Evolutionary conservation across 768 basidiomycete species (phyloP), one percentile per base, ranked within the genome.

Genomic region (Lepiota brunneoincarnata): DNA sequence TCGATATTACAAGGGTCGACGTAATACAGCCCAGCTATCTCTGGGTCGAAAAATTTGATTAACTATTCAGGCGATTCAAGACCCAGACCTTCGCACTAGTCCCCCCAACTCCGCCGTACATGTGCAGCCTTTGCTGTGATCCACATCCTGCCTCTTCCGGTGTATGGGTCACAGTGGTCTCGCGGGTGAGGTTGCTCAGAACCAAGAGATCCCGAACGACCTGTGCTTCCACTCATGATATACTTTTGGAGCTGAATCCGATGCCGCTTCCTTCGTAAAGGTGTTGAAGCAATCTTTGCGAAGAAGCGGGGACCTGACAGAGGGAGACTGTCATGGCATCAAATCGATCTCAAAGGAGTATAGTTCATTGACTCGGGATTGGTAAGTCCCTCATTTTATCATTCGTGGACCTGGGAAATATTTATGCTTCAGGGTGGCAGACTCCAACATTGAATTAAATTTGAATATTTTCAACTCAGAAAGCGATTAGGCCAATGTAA

Each of bases 381-480:
- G 50, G 50, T 34, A 43, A 51, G 50, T 44, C 35, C 18, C 50
- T 21, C 31, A 17, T 34, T 34, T 21, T 43, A 41, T 51, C 50
- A 21, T 42, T 31, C 31, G 11, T 31, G 31, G 31, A 10, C 31
- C 31, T 42, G 40, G 50, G 24, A 20, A 24, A 20, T 20, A 31
- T 43, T 51, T 44, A 43, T 38, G 34, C 50, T 43, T 51, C 50
- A 51, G 50, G 50, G 50, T 35, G 31, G 20, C 28, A 51, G 50
- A 31, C 50, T 51, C 50, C 50, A 51, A 51, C 34, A 51, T 23
- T 51, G 41, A 51, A 43, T 43, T 31, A 31, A 31, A 35, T 21
- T 2, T 28, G 40, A 38, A 23, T 42, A 43, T 47, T 47, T 47
- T 35, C 31, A 20, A 24, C 45, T 9, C 45, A 47, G 34, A 47